A percentile compares a stretch with the other conserved stretches of the same genome.
phyloP scores from a whole-genome alignment of 2,329 filamentous ascomycete species.

The Fusarium goolgardi region DNA sequence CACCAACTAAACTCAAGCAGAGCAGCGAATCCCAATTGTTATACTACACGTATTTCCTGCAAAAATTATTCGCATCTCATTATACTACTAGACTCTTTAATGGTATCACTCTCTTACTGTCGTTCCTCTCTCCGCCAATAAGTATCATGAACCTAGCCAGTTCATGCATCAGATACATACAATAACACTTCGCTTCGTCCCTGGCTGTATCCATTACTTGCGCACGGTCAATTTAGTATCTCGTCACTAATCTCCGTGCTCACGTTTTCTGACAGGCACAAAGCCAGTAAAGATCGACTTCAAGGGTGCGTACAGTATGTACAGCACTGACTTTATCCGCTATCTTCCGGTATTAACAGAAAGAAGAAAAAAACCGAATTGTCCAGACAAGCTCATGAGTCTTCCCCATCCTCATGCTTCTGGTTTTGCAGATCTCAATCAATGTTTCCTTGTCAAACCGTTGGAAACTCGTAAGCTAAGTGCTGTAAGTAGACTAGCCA shows the following conservation, averaged over 20 bases:
- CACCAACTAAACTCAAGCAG: background rate
- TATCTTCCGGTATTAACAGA: constrained; percentile 5
- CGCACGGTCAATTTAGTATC: constrained; percentile 19
- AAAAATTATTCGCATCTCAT: constrained; percentile 4
- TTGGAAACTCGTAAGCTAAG: constrained; percentile 14
- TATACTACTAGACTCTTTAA: constrained; percentile 15
- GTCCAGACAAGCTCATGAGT: constrained; percentile 14
- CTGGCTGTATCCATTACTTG: constrained; percentile 9
- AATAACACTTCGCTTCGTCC: constrained; percentile 7
- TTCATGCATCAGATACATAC: constrained; percentile 17
- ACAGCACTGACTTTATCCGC: background rate
- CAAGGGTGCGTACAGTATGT: background rate
- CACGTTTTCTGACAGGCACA: constrained; percentile 4
- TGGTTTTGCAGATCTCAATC: constrained; percentile 42
- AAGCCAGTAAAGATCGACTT: constrained; percentile 25
- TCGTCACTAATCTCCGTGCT: constrained; percentile 39
- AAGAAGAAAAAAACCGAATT: background rate
- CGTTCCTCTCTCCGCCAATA: constrained; percentile 6
- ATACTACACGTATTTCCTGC: background rate
- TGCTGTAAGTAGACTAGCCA: constrained; percentile 1
- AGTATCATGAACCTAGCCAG: constrained; percentile 2
- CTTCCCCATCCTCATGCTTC: constrained; percentile 5
- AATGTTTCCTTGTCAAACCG: constrained; percentile 28
- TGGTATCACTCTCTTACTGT: constrained; percentile 1
- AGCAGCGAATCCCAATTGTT: background rate